Evolutionary conservation across 371 early-diverging fungal genomes (phyloP).

Genomic region (Syncephalastrum racemosum): DNA sequence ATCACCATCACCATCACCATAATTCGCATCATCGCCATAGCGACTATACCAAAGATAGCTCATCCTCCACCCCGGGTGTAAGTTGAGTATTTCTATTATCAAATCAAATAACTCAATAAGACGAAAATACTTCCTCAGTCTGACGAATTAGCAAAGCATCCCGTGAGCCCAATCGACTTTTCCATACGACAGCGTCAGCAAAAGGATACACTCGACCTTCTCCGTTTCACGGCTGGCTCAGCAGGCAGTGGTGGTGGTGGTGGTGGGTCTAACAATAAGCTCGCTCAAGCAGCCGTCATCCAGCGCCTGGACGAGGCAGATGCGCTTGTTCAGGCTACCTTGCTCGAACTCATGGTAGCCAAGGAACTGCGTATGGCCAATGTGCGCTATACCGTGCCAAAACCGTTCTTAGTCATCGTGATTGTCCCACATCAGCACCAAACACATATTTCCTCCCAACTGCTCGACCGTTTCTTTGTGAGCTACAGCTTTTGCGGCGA

Average conservation of each 20-base stretch:
- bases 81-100: too few species aligned
- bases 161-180: conserved; percentile 49
- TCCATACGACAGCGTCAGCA: conserved; percentile 14
- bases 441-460: conserved; percentile 27
- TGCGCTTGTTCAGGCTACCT: conserved; percentile 42
- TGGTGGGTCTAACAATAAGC: conserved; percentile 9
- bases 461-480: conserved; percentile 54
- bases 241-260: conserved; percentile 6
- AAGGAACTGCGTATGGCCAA: conserved; percentile 51
- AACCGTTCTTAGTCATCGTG: conserved; percentile 43
- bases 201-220: too few species aligned
- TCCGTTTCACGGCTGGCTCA: too few species aligned
- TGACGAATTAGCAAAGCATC: conserved; percentile 11
- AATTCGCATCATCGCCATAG: background rate
- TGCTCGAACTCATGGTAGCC: conserved; percentile 53
- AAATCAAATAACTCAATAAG: too few species aligned
- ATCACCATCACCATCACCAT: background rate
- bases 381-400: conserved; percentile 52
- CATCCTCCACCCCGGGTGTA: too few species aligned
- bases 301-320: conserved; percentile 46
- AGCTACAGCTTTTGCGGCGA: conserved; percentile 51
- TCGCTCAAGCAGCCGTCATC: conserved; percentile 50
- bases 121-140: too few species aligned
- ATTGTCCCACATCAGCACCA: conserved; percentile 32
- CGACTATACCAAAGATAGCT: background rate